phyloP scores from a whole-genome alignment of 139 green algal species.

The Micromonas pusilla region DNA sequence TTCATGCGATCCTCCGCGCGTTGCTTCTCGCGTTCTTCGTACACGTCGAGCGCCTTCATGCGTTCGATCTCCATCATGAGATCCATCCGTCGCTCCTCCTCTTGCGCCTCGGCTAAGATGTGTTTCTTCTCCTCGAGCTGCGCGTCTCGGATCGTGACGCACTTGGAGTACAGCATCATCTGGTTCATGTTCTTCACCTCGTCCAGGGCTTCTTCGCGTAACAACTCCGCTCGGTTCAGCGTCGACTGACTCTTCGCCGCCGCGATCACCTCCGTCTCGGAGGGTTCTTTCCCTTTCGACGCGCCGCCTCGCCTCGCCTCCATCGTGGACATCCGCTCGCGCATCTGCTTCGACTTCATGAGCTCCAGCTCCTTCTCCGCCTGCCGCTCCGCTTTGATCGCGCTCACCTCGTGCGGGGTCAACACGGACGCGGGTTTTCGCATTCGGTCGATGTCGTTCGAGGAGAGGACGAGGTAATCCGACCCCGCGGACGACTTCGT shows the following conservation, averaged over 20 bases:
- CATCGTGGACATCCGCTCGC: not conserved
- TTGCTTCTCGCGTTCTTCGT: constrained; percentile 58
- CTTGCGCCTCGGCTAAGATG: constrained; percentile 54
- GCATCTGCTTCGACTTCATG: not conserved
- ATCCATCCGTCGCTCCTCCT: constrained; percentile 57
- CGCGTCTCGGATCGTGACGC: constrained; percentile 69
- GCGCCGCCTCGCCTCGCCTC: not conserved
- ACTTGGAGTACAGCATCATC: constrained; percentile 84
- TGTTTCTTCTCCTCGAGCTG: constrained; percentile 77
- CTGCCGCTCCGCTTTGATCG: not conserved
- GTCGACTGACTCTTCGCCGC: constrained; percentile 34
- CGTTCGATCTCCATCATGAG: constrained; percentile 79
- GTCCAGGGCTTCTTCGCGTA: constrained; percentile 67
- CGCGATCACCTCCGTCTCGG: not conserved
- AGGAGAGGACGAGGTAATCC: not conserved
- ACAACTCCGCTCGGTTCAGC: not conserved
- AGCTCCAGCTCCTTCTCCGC: not conserved
- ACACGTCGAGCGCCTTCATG: constrained; percentile 50
- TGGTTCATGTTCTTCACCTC: constrained; percentile 85
- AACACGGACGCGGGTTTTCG: not conserved
- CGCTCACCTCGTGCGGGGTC: not conserved
- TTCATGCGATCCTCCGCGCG: constrained; percentile 49
- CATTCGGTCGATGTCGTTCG: not conserved
- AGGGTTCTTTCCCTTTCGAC: not conserved
- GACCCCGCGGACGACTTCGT: no score